Conservation (phyloP, 805 yeast species). For the Cyberlindnera misumaiensis region DNA sequence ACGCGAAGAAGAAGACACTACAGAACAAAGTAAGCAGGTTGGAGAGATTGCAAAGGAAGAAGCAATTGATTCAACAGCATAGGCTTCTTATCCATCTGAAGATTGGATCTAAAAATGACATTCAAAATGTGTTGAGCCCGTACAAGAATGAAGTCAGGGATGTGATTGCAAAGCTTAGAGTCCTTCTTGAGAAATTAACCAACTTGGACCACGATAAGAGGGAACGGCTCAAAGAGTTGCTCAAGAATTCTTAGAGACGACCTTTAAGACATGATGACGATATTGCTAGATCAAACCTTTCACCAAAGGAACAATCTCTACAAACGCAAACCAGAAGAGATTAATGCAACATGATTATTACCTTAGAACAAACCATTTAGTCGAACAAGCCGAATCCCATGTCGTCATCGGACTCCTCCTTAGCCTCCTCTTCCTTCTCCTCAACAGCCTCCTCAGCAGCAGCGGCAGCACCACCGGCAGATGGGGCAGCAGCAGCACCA, state of each 20-base stretch:
- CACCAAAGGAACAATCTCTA: not conserved
- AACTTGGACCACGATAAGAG: conserved; percentile 14
- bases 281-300: not conserved
- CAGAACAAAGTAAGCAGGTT: conserved; percentile 5
- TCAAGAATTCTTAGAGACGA: conserved; percentile 1
- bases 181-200: conserved; percentile 14
- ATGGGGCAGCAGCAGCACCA: conserved; percentile 65
- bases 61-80: conserved; percentile 5
- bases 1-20: conserved; percentile 5
- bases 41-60: conserved; percentile 6
- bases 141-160: conserved; percentile 11
- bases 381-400: conserved; percentile 96
- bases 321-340: not conserved
- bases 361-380: conserved; percentile 31
- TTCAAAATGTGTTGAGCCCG: conserved; percentile 13
- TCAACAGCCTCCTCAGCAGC: conserved; percentile 50
- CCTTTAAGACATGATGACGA: not conserved
- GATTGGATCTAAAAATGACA: conserved; percentile 14
- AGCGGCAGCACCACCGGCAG: conserved; percentile 48
- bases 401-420: conserved; percentile 54
- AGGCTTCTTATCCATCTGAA: conserved; percentile 8
- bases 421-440: conserved; percentile 48
- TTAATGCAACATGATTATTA: conserved; percentile 2
- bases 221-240: conserved; percentile 4
- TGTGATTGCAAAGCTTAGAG: conserved; percentile 14